Conservation (phyloP, 805 yeast genomes). For the Jamesozyma jinghongensis region DNA sequence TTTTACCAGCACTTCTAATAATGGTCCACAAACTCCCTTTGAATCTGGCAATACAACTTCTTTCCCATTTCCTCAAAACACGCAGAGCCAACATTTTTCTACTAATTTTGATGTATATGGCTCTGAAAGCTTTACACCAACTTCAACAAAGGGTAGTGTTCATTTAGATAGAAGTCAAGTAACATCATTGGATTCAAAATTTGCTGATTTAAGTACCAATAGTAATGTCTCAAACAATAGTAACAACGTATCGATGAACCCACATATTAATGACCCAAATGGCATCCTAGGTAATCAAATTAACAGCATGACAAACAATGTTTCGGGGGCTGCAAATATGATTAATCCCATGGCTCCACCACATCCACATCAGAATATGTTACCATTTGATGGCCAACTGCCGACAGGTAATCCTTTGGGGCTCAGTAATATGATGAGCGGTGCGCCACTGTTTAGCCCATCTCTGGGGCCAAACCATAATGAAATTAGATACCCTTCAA, state of each 20-base stretch:
- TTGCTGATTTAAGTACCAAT: background rate
- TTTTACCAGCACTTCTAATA: conserved; percentile 1
- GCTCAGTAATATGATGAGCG: background rate
- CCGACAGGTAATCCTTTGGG: background rate
- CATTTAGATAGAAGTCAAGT: background rate
- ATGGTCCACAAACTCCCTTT: background rate
- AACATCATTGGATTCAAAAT: background rate
- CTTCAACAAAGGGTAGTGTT: conserved; percentile 18
- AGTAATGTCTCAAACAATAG: background rate
- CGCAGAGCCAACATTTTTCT: conserved; percentile 7
- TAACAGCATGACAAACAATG: too few relatives aligned
- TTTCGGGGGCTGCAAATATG: background rate
- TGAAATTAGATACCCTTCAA: conserved; percentile 23
- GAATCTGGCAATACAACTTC: background rate
- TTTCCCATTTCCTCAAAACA: background rate
- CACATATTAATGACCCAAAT: too few relatives aligned
- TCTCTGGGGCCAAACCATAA: background rate
- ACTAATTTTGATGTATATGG: conserved; percentile 28
- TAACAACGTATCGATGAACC: too few relatives aligned
- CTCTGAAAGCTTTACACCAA: conserved; percentile 24
- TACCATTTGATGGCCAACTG: background rate
- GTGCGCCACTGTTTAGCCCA: background rate
- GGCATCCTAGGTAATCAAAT: too few relatives aligned
- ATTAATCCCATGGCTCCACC: conserved; percentile 1
- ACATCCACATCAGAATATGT: background rate